Evolutionary conservation across 1,139 yeast species (phyloP).

Genomic region (Taiozyma sp.): DNA sequence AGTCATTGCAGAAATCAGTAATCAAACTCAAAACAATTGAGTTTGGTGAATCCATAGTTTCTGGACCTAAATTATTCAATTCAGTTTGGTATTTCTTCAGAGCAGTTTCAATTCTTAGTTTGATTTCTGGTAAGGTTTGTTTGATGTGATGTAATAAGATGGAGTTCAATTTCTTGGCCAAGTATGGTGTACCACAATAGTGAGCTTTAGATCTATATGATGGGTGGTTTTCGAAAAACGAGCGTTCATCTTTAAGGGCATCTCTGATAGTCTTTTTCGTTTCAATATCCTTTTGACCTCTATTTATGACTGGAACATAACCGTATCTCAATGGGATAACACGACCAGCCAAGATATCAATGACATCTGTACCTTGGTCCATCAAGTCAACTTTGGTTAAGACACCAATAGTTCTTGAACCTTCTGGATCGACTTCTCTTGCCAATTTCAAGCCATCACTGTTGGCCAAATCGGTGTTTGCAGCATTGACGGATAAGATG

Average conservation of each 20-base stretch:
- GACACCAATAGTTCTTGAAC: constrained; percentile 93
- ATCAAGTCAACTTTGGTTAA: constrained; percentile 93
- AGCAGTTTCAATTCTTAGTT: constrained; percentile 81
- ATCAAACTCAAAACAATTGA: constrained; percentile 88
- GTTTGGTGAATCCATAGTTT: constrained; percentile 80
- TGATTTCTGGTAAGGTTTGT: constrained; percentile 91
- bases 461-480: constrained; percentile 96
- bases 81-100: constrained; percentile 82
- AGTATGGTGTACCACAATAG: constrained; percentile 92
- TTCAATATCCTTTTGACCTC: constrained; percentile 97
- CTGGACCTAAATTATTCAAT: constrained; percentile 75
- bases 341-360: constrained; percentile 93
- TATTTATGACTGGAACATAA: constrained; percentile 93
- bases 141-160: constrained; percentile 91
- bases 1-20: constrained; percentile 90
- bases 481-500: constrained; percentile 92
- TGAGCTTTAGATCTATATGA: constrained; percentile 83
- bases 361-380: constrained; percentile 99
- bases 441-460: constrained; percentile 96
- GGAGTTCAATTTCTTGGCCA: constrained; percentile 88
- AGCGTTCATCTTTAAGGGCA: constrained; percentile 78
- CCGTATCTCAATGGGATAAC: constrained; percentile 95
- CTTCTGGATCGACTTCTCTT: constrained; percentile 97
- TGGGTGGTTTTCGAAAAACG: constrained; percentile 72
- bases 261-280: constrained; percentile 80